phyloP scores from a whole-genome alignment of 2,329 filamentous ascomycete species.

The Pyricularia sp. region DNA sequence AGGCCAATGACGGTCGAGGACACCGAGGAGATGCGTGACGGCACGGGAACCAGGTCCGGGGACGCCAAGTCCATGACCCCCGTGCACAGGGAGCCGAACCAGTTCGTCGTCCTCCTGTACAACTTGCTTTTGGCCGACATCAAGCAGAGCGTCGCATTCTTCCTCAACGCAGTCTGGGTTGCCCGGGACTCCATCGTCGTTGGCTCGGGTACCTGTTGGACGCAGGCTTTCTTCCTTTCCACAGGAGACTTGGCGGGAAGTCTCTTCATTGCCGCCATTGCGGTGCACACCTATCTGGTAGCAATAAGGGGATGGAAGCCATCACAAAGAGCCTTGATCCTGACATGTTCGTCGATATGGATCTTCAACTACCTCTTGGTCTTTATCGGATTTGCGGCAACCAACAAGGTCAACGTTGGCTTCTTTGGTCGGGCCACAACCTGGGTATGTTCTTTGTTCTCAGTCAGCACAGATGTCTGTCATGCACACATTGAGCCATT shows the following conservation, averaged over 20 bases:
- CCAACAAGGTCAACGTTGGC: slow-evolving; percentile 16
- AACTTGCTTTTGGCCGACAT: slow-evolving; percentile 51
- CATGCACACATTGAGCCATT: not conserved
- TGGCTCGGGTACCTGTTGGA: slow-evolving; percentile 35
- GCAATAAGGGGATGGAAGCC: slow-evolving; percentile 40
- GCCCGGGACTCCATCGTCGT: slow-evolving; percentile 36
- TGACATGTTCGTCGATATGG: slow-evolving; percentile 34
- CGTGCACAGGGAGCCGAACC: slow-evolving; percentile 26
- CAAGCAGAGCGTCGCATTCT: slow-evolving; percentile 44
- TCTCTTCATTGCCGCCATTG: slow-evolving; percentile 49
- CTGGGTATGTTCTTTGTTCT: slow-evolving; percentile 28
- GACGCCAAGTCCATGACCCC: slow-evolving; percentile 7
- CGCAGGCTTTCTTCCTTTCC: slow-evolving; percentile 49
- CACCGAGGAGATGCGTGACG: not conserved
- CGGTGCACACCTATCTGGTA: slow-evolving; percentile 46
- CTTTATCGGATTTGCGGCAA: slow-evolving; percentile 24
- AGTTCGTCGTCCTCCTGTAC: slow-evolving; percentile 50
- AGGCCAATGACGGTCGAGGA: not conserved
- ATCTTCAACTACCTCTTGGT: slow-evolving; percentile 37
- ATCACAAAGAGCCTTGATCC: slow-evolving; percentile 31
- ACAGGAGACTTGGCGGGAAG: slow-evolving; percentile 47
- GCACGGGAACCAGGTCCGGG: not conserved
- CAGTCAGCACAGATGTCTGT: not conserved
- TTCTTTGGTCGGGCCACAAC: slow-evolving; percentile 44
- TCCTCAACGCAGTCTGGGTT: slow-evolving; percentile 45